Evolutionary conservation across 805 yeast genomes (phyloP), one percentile per base, ranked within the genome.

Genomic region (Candida krabiensis): DNA sequence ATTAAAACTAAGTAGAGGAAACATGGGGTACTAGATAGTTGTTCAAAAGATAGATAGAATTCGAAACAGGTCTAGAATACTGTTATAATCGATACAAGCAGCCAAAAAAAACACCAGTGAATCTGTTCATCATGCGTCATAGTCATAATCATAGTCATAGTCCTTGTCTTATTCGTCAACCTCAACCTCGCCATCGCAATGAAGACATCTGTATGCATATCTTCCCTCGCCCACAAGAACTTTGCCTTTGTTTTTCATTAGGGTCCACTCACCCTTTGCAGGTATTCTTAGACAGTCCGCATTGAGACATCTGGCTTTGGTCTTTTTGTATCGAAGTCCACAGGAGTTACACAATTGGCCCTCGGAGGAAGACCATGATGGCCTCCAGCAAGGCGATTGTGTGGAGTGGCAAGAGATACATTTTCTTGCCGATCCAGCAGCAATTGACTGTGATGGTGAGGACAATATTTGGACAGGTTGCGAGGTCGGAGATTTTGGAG

Each of bases 261-360:
- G 69, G 4, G 88, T 77, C 86, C 96, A 85, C 64, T 91, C 98
- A 45, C 96, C 91, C 64, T 91, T 90, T 15, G 97, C 95, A 4
- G 99, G 99, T 43, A 91, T 89, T 55, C 91, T 79, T 48, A 84
- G 77, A 66, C 99, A 91, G 14, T 64, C 56, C 2, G 71, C 63
- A 51, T 86, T 84, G 35, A 85, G 68, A 64, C 99, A 91, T 56
- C 97, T 75, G 3, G 96, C 95, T 19, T 87, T 86, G 0, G 97
- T 90, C 67, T 91, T 91, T 63, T 93, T 90, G 67, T 86, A 91
- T 48, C 99, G 73, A 53, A 91, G 70, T 1, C 99, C 99, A 65
- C 99, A 91, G 1, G 96, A 87, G 60, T 91, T 91, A 69, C 99
- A 91, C 50, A 91, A 73, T 66, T 90, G 98, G n/a, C 97, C 98